Base-by-base conservation (phyloP, 805 yeast species). In the Hermanozyma aechmeae region DNA sequence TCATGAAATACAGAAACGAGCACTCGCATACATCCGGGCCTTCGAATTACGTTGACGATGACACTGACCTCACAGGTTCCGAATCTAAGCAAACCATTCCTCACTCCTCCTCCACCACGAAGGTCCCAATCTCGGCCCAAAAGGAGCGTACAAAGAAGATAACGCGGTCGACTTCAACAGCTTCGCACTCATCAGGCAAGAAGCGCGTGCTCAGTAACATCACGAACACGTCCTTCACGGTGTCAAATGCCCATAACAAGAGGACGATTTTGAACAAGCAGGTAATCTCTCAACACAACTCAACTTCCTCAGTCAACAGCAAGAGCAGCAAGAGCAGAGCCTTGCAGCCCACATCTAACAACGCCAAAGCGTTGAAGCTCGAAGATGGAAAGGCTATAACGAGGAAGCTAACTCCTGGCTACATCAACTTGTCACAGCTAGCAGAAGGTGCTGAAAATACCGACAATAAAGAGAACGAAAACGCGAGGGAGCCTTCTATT, bases 1-100 rank as follows among this genome's bases (percentile, higher is more conserved):
- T 84, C 38, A 60, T 75, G 61, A 72, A 80, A 40, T 85, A 84
- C 52, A 66, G 92, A 37, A 73, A 71, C 37, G 86, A 79, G 33
- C 44, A 42, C 16, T 30, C 39, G 5, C 89, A 80, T 42, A 45
- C 58, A 6, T 35, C 37, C 12, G 34, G 30, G 18, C 32, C 40
- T 13, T 32, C 47, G 12, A 32, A n/a, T 9, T 10, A 18, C n/a
- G 13, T 11, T 15, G 51, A 49, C 21, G 56, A 48, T 20, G 49
- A 41, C 21, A 45, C 46, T n/a, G 46, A 41, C 28, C 22, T 45
- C 31, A 39, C 49, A 13, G 43, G 36, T 12, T 42, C 48, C 13
- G 53, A 45, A 14, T 32, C 43, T 12, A 45, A 48, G 33, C 51
- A 50, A 24, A 31, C 56, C 10, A 38, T 66, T 32, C 65, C 66